Percentiles rank a stretch among this genome's conserved stretches.
Evolutionary conservation across 768 basidiomycete genomes (phyloP).

Genomic region (Agrocybe pediades): DNA sequence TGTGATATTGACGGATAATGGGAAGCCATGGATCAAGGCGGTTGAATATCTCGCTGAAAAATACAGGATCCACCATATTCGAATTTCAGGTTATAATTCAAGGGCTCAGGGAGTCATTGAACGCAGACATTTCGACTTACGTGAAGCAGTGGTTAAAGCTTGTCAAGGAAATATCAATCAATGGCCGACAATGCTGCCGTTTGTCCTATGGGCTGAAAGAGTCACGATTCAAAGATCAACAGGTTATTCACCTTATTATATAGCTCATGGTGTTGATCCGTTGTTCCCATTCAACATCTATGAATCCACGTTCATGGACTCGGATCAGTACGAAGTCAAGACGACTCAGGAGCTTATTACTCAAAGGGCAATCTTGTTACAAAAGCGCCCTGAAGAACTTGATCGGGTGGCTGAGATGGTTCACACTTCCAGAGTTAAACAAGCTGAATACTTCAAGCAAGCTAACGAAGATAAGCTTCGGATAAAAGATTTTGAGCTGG

Average conservation of each 20-base stretch:
- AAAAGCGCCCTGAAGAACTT: conserved; percentile 13
- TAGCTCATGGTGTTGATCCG: conserved; percentile 33
- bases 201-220: conserved; percentile 31
- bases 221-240: conserved; percentile 25
- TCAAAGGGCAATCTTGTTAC: conserved; percentile 8
- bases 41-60: conserved; percentile 13
- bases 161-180: conserved; percentile 23
- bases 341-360: conserved; percentile 11
- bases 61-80: conserved; percentile 32
- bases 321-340: neutral
- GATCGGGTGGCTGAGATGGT: neutral
- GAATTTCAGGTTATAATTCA: conserved; percentile 40
- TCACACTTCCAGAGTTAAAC: too few species aligned
- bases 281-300: conserved; percentile 17
- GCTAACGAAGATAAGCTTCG: too few species aligned
- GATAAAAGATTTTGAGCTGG: too few species aligned
- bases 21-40: neutral
- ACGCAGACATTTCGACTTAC: conserved; percentile 21
- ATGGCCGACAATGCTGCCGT: conserved; percentile 28
- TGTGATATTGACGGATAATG: conserved; percentile 35
- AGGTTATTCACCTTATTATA: conserved; percentile 33
- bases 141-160: conserved; percentile 28
- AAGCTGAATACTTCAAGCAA: too few species aligned
- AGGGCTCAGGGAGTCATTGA: conserved; percentile 37
- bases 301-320: conserved; percentile 12